Percentiles rank a stretch among this genome's conserved stretches.
Evolutionary conservation across 1,139 yeast species (phyloP).

Genomic region (Protomyces macrosporus): DNA sequence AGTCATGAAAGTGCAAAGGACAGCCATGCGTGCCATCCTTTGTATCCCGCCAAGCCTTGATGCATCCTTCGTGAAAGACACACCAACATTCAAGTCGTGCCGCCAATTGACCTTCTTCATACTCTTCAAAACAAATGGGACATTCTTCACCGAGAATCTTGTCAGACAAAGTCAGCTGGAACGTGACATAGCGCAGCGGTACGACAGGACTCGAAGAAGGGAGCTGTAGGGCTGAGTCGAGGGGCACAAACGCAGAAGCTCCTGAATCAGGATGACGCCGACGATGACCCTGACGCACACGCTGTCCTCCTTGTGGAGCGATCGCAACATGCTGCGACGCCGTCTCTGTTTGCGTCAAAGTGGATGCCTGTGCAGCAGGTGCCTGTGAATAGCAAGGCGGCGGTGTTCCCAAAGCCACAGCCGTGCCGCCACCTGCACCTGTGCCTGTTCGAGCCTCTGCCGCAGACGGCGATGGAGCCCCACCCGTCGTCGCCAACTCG

Average conservation of each 20-base stretch:
- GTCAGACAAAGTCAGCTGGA: slow-evolving; percentile 16
- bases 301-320: not conserved
- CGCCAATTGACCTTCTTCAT: slow-evolving; percentile 77
- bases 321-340: not conserved
- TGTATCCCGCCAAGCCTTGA: slow-evolving; percentile 8
- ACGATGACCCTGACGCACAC: not conserved
- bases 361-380: not conserved
- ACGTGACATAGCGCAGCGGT: slow-evolving; percentile 20
- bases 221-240: not conserved
- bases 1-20: slow-evolving; percentile 23
- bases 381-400: not conserved
- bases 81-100: slow-evolving; percentile 92
- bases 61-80: slow-evolving; percentile 61
- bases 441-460: not conserved
- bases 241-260: not conserved
- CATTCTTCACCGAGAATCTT: slow-evolving; percentile 58
- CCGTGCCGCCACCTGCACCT: no score
- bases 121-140: slow-evolving; percentile 86
- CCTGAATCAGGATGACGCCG: not conserved
- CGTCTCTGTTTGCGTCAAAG: not conserved
- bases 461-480: slow-evolving; percentile 8
- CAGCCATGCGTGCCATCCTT: slow-evolving; percentile 18
- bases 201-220: not conserved
- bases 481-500: slow-evolving; percentile 3
- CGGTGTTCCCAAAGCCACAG: not conserved